Base-by-base conservation (phyloP, 1,284 basidiomycete species). In the Microbotryum violaceum region DNA sequence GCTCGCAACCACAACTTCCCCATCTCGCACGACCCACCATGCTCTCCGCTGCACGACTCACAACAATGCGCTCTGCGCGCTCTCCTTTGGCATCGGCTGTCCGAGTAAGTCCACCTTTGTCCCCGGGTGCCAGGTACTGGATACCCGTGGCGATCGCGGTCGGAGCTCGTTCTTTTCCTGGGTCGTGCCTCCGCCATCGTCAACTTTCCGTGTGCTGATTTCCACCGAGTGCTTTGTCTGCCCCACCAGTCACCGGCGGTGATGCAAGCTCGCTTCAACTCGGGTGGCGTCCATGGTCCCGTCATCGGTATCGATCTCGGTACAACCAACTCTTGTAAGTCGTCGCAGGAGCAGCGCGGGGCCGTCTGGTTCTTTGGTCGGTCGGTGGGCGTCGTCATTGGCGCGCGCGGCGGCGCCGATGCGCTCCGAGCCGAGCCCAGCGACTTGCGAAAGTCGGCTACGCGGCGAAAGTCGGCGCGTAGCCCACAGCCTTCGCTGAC, bases 261-360 rank as follows among this genome's bases (percentile, higher is more conserved):
- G 66, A 64, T 71, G 54, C 69, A 72, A 47, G 74, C 74, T 64
- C 75, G 77, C 62, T 76, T 72, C 71, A 78, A 78, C 76, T 76
- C 75, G 60, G 75, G 75, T 65, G 79, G 79, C 73, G 77, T 79
- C 57, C 70, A 71, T 27, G 78, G 78, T 54, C 78, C 78, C 49
- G 78, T 79, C 61, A 75, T 79, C 67, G 78, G 78, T 74, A 79
- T 79, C 73, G 78, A 79, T 74, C 71, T 79, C 14, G 78, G 78
- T 57, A 77, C 77, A 37, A 77, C 88, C 57, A 92, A 93, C 81
- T 94, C 90, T 64, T 94, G 91, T 79, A 42, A 42, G 37, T 42
- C 16, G 90, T 93, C 66, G 87, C 7, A 31, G 29, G 8, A 31
- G 29, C 29, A 8, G 29, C 29, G 29, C 6, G 29, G 29, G 7